Percentiles rank a stretch among this genome's conserved stretches.
These are phyloP conservation scores for Acer negundo DNA, from an alignment of 345 rosid species.

Conservation along the genomic window DNA sequence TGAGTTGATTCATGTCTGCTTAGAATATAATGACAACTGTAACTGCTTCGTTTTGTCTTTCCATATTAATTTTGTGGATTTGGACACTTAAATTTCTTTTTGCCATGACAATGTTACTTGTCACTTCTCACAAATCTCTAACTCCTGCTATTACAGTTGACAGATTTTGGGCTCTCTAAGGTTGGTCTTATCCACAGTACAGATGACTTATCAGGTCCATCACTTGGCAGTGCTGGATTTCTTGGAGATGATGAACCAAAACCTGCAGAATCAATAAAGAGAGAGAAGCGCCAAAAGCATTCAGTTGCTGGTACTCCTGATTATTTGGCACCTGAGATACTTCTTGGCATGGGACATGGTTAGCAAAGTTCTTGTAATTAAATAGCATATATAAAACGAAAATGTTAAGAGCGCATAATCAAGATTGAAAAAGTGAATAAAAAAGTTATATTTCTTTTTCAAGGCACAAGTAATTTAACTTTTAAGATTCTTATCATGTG, in stretches of 20 bases:
- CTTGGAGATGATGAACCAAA: slow-evolving; percentile 55
- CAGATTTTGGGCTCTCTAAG: slow-evolving; percentile 98
- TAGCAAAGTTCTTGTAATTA: slow-evolving; percentile 23
- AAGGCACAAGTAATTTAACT: background rate
- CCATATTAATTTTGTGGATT: slow-evolving; percentile 5
- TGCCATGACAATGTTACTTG: background rate
- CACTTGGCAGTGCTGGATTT: slow-evolving; percentile 55
- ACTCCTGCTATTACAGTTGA: slow-evolving; percentile 71
- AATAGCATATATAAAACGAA: background rate
- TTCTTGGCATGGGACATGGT: slow-evolving; percentile 99
- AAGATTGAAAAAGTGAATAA: background rate
- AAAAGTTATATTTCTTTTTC: too few relatives aligned
- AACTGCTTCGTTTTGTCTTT: background rate
- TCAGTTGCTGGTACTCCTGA: slow-evolving; percentile 93
- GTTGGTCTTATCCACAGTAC: slow-evolving; percentile 98
- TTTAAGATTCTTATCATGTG: background rate
- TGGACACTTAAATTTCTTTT: background rate
- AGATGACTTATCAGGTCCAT: slow-evolving; percentile 84
- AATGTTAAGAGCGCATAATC: background rate
- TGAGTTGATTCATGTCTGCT: background rate
- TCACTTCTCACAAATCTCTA: slow-evolving; percentile 25
- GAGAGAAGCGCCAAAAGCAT: slow-evolving; percentile 73
- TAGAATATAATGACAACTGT: background rate
- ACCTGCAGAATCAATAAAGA: slow-evolving; percentile 38
- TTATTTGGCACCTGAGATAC: slow-evolving; percentile 98